phyloP scores from a whole-genome alignment of 2,329 filamentous ascomycete genomes.

The Amauroascus niger region DNA sequence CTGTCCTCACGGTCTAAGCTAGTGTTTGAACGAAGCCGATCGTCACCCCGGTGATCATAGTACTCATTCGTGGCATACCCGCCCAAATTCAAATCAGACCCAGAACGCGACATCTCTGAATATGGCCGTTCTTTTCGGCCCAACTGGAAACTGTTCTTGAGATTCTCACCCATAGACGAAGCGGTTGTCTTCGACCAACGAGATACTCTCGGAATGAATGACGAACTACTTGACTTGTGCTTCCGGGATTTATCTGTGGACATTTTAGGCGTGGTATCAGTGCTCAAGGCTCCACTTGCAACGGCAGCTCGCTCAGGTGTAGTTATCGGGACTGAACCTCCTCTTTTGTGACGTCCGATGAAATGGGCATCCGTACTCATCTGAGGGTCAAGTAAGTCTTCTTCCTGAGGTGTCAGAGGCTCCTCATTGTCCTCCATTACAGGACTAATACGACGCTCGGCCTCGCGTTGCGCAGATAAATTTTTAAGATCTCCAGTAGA shows the following conservation, averaged over 20 bases:
- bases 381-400: slow-evolving; percentile 44
- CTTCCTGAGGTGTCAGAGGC: slow-evolving; percentile 37
- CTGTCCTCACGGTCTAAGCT: slow-evolving; percentile 34
- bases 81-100: slow-evolving; percentile 61
- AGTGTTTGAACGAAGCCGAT: slow-evolving; percentile 36
- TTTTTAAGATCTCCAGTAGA: slow-evolving; percentile 21
- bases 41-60: slow-evolving; percentile 40
- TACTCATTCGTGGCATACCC: slow-evolving; percentile 41
- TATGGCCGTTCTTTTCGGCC: slow-evolving; percentile 52
- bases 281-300: slow-evolving; percentile 48
- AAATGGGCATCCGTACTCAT: slow-evolving; percentile 52
- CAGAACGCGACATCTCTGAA: slow-evolving; percentile 61
- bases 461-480: slow-evolving; percentile 25
- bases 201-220: slow-evolving; percentile 82
- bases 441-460: slow-evolving; percentile 78
- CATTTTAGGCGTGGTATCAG: slow-evolving; percentile 63
- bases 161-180: slow-evolving; percentile 71
- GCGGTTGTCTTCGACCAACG: slow-evolving; percentile 95
- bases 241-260: slow-evolving; percentile 66
- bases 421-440: slow-evolving; percentile 81
- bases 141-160: slow-evolving; percentile 51
- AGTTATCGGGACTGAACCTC: slow-evolving; percentile 36
- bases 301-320: slow-evolving; percentile 38
- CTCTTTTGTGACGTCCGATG: slow-evolving; percentile 32
- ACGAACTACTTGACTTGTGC: slow-evolving; percentile 76